Percentiles rank a stretch among this genome's conserved stretches.
Evolutionary conservation across 768 basidiomycete genomes (phyloP).

Genomic region (Trametes gibbosa): DNA sequence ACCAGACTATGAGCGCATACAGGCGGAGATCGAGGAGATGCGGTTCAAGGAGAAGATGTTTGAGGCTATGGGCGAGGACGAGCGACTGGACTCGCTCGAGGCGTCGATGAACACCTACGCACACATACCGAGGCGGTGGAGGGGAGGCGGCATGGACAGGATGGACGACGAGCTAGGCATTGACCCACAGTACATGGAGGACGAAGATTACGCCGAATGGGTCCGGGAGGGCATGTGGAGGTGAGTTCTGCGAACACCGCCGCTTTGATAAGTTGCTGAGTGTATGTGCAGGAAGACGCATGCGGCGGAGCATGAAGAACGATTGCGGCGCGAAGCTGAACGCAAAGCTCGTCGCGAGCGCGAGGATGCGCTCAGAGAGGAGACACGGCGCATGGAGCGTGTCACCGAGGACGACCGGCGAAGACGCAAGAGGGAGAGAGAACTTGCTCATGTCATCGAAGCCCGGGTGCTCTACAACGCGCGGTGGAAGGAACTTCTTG

Average conservation of each 20-base stretch:
- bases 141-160: conserved; percentile 36
- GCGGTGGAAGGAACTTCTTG: conserved; percentile 54
- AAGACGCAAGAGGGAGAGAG: conserved; percentile 47
- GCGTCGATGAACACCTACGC: conserved; percentile 63
- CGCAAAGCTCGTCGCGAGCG: conserved; percentile 51
- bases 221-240: conserved; percentile 84
- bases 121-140: conserved; percentile 75
- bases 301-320: conserved; percentile 62
- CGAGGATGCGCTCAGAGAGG: conserved; percentile 51
- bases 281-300: conserved; percentile 54
- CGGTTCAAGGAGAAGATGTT: conserved; percentile 72
- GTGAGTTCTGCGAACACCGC: conserved; percentile 34
- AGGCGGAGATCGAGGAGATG: conserved; percentile 58
- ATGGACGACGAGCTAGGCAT: conserved; percentile 42
- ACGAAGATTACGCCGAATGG: conserved; percentile 89
- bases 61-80: conserved; percentile 71
- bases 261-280: not conserved
- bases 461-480: conserved; percentile 54
- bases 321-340: conserved; percentile 52
- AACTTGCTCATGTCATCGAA: conserved; percentile 40
- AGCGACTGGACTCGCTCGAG: conserved; percentile 60
- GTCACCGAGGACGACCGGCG: conserved; percentile 51
- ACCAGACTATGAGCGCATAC: conserved; percentile 46
- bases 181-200: conserved; percentile 60
- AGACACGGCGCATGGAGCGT: conserved; percentile 51